Percentiles rank a stretch among this genome's conserved stretches.
Evolutionary conservation across 108 stramenopile species (phyloP).

Genomic region (Cyclotella atomus): DNA sequence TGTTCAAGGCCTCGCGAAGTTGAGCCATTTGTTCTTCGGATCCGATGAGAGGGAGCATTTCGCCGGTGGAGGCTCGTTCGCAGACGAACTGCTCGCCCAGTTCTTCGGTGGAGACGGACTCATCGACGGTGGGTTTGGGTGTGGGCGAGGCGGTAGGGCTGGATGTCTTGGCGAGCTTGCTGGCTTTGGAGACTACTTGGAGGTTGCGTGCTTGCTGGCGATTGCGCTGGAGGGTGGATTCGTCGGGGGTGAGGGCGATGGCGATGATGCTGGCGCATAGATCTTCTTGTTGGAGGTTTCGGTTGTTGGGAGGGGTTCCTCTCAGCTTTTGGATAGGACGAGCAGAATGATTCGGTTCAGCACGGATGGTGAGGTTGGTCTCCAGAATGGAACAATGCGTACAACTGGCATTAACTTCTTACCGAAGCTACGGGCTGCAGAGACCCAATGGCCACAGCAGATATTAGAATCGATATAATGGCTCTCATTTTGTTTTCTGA

Average conservation of each 20-base stretch:
- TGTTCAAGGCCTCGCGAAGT: not conserved
- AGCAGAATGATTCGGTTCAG: too few relatives aligned
- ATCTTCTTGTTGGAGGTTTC: constrained; percentile 13
- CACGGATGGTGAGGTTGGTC: not conserved
- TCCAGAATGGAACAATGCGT: not conserved
- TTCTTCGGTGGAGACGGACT: not conserved
- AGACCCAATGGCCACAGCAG: not conserved
- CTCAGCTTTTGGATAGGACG: not conserved
- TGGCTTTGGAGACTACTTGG: not conserved
- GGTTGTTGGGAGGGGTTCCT: not conserved
- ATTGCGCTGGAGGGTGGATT: not conserved
- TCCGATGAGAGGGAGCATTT: constrained; percentile 5
- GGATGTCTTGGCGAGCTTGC: constrained; percentile 4
- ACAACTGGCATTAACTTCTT: not conserved
- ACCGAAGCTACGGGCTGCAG: not conserved
- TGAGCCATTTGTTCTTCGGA: constrained; percentile 6
- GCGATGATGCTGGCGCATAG: constrained; percentile 18
- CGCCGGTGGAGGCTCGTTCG: constrained; percentile 1
- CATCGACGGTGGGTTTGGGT: constrained; percentile 3
- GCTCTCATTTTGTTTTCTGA: not conserved
- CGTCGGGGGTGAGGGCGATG: constrained; percentile 2
- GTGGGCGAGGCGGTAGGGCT: not conserved
- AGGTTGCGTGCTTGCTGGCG: not conserved
- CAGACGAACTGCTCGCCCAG: constrained; percentile 7
- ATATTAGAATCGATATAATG: not conserved